A percentile compares a stretch with the other conserved stretches of the same genome.
These are phyloP conservation scores for Brassica nigra DNA, from an alignment of 345 rosid genomes.

Conservation along the genomic window DNA sequence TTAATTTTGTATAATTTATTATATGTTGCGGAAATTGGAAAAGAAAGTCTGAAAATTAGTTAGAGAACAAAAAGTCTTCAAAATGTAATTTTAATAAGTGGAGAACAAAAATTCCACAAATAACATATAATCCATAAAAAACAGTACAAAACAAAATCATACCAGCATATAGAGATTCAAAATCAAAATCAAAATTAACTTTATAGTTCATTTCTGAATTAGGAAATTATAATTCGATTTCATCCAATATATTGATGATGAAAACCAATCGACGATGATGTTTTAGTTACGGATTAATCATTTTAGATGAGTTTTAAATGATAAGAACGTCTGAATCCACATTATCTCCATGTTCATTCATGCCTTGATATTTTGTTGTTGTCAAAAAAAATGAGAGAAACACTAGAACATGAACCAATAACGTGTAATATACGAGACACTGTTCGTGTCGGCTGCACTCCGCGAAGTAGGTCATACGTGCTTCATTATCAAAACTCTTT, in stretches of 20 bases:
- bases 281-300: neutral
- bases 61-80: no score
- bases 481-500: slow-evolving; percentile 15
- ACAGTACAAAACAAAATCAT: neutral
- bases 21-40: neutral
- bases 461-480: slow-evolving; percentile 42
- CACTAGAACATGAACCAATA: neutral
- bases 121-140: neutral
- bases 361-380: neutral
- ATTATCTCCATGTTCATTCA: neutral
- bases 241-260: neutral
- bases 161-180: neutral
- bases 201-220: neutral
- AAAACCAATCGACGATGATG: neutral
- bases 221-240: neutral
- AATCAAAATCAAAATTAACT: neutral
- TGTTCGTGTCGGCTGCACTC: slow-evolving; percentile 38
- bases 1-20: neutral
- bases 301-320: neutral
- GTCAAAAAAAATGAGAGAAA: neutral
- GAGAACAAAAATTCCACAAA: neutral
- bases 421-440: neutral
- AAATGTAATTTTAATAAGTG: neutral
- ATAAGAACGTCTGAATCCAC: neutral
- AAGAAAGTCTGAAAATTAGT: neutral